Conservation (phyloP, 129 eudicot genomes). For the Mikania micrantha region DNA sequence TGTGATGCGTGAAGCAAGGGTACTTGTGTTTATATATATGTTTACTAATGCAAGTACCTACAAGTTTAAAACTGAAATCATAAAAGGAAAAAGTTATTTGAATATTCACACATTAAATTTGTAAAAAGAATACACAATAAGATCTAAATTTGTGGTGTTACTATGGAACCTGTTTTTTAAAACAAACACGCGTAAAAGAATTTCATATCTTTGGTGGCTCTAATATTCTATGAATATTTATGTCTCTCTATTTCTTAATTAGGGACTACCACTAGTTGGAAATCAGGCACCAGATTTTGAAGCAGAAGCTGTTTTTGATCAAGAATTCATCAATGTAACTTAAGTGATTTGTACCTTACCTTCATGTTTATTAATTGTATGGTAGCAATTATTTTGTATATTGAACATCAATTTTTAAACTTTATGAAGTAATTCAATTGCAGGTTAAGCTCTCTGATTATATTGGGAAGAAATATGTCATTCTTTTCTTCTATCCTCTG, state of each 20-base stretch:
- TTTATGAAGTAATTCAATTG: conserved; percentile 8
- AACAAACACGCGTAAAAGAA: neutral
- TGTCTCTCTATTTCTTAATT: neutral
- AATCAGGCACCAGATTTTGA: conserved; percentile 71
- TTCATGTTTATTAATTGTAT: neutral
- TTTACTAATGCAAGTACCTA: neutral
- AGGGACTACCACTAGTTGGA: conserved; percentile 68
- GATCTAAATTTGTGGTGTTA: neutral
- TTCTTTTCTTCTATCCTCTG: conserved; percentile 92
- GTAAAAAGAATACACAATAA: neutral
- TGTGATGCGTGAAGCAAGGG: too few relatives aligned
- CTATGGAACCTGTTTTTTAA: neutral
- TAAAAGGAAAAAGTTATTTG: neutral
- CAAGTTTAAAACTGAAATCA: neutral
- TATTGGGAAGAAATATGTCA: conserved; percentile 85
- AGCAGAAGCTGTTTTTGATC: conserved; percentile 86
- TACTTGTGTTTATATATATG: neutral
- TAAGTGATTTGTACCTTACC: neutral
- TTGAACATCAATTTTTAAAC: neutral
- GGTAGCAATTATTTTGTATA: neutral
- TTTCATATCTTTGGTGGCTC: neutral
- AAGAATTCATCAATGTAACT: conserved; percentile 67
- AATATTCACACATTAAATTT: neutral
- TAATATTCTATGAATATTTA: neutral
- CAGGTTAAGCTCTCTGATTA: conserved; percentile 95